A percentile compares a stretch with the other conserved stretches of the same genome.
phyloP scores from a whole-genome alignment of 495 filamentous ascomycete genomes.

The Penicillium daleae region DNA sequence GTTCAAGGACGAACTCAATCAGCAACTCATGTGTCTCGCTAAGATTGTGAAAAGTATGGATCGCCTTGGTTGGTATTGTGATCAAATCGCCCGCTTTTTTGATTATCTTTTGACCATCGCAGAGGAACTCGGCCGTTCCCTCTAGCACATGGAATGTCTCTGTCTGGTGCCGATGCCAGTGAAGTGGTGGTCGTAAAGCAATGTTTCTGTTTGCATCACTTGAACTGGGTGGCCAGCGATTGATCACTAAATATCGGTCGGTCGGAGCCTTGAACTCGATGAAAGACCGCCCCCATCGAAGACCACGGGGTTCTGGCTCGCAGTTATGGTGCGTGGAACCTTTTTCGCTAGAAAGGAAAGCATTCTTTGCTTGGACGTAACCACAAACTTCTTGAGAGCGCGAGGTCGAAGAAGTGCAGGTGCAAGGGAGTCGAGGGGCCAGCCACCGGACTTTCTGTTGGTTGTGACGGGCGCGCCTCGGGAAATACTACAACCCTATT shows the following conservation, averaged over 20 bases:
- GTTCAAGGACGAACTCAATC: conserved; percentile 19
- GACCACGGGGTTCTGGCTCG: conserved; percentile 7
- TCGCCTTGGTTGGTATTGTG: conserved; percentile 8
- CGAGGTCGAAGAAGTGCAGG: not conserved
- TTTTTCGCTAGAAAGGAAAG: conserved; percentile 16
- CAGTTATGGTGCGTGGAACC: conserved; percentile 11
- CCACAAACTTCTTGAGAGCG: not conserved
- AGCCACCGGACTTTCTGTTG: not conserved
- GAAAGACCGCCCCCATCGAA: conserved; percentile 20
- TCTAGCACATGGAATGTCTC: conserved; percentile 20
- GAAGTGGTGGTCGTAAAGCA: conserved; percentile 17
- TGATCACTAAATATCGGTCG: conserved; percentile 21
- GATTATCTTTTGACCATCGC: conserved; percentile 7
- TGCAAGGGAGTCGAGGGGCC: not conserved
- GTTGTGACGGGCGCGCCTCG: not conserved
- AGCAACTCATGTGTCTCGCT: conserved; percentile 11
- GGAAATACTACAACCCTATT: not conserved
- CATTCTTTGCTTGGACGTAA: not conserved
- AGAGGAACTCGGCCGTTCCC: conserved; percentile 12
- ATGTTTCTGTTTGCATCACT: conserved; percentile 12
- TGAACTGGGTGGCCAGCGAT: conserved; percentile 22
- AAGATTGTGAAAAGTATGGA: conserved; percentile 21
- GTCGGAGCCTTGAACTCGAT: conserved; percentile 19
- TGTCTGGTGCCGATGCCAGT: conserved; percentile 20
- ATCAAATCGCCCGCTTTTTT: conserved; percentile 14